phyloP scores from a whole-genome alignment of 768 basidiomycete species.

The Mycena alexandri region DNA sequence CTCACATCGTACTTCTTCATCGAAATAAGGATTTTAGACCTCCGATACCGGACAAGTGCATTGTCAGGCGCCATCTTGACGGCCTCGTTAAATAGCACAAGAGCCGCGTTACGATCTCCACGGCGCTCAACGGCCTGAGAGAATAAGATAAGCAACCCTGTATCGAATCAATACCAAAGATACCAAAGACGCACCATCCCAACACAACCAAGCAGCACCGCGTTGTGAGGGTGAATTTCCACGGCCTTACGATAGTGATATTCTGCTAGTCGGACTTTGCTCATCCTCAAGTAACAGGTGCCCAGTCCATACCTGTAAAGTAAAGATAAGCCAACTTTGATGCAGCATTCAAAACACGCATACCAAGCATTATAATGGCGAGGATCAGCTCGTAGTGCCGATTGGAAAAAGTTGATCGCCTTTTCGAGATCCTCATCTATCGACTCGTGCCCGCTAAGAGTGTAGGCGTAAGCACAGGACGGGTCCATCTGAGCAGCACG shows the following conservation, averaged over 20 bases:
- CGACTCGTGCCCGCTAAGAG: conserved; percentile 96
- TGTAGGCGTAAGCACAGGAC: conserved; percentile 94
- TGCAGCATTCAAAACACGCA: conserved; percentile 49
- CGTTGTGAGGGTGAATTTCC: conserved; percentile 94
- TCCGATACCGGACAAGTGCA: conserved; percentile 93
- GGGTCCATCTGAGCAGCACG: conserved; percentile 92
- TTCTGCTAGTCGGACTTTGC: conserved; percentile 92
- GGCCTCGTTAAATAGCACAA: conserved; percentile 86
- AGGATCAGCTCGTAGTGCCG: conserved; percentile 89
- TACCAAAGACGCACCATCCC: conserved; percentile 81
- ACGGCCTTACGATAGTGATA: conserved; percentile 96
- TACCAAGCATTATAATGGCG: conserved; percentile 99
- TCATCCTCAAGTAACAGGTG: conserved; percentile 94
- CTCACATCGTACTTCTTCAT: conserved; percentile 87
- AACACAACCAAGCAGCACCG: conserved; percentile 95
- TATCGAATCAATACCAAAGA: conserved; percentile 40
- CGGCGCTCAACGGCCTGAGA: conserved; percentile 89
- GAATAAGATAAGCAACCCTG: conserved; percentile 35
- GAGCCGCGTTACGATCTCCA: conserved; percentile 80
- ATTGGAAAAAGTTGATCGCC: conserved; percentile 92
- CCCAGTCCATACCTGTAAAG: conserved; percentile 95
- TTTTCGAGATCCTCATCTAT: conserved; percentile 96
- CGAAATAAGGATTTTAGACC: conserved; percentile 90
- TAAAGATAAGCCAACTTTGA: conserved; percentile 45
- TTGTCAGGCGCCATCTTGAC: conserved; percentile 86